Evolutionary conservation across 805 yeast genomes (phyloP), one percentile per base, ranked within the genome.

Genomic region (Spathaspora gorwiae): DNA sequence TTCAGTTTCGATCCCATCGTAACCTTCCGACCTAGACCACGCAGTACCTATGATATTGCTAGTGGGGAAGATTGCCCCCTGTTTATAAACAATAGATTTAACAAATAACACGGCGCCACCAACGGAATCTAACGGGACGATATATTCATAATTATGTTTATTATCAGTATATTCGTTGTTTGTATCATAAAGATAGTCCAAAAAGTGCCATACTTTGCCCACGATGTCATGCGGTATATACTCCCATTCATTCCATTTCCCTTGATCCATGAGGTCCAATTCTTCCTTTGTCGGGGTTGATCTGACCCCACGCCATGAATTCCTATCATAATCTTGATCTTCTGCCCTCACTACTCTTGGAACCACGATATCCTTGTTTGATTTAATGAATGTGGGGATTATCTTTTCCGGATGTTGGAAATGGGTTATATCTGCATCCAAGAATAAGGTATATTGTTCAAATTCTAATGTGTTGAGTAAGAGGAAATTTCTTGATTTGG

Each of bases 1-100:
- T 55, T 76, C 80, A 4, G 80, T 75, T 53, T 76, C 81, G 32
- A 76, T 73, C 3, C 81, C 81, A 54, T 76, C 81, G 46, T 66
- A 76, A 1, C 80, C 81, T 54, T 75, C 80, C 1, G 48, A 43
- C 43, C 76, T 52, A 1, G 57, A 62, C 80, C 80, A 76, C 2
- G 73, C 61, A 0, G 76, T 68, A 0, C 80, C 81, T 10, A 76
- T 62, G 0, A 68, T 56, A 46, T 73, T 73, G 40, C 62, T 64
- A 0, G 78, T 68, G 3, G 80, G 78, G 54, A 75, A 75, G 26
- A 65, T 57, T 3, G 67, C 62, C 26, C 81, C 80, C 46, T 72
- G 78, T 47, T 68, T 68, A 54, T 66, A 72, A 2, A 76, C 56
- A 8, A 65, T 57, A 8, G 75, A 63, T 47, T 72, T 74, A 7